Evolutionary conservation across 2,329 filamentous ascomycete species (phyloP).

Genomic region (Tolypocladium endophyticum): DNA sequence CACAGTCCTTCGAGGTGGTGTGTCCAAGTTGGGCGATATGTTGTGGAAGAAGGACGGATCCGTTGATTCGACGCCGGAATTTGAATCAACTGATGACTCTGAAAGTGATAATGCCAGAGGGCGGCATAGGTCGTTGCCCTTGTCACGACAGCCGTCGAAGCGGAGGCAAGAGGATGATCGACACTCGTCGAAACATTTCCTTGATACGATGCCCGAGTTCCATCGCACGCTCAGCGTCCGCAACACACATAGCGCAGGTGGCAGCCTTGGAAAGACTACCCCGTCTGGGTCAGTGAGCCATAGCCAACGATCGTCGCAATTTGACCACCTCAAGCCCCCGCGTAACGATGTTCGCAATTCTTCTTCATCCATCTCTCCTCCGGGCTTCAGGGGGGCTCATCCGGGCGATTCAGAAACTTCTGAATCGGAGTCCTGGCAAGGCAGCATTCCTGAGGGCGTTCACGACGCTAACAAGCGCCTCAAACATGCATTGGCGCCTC

Average conservation of each 20-base stretch:
- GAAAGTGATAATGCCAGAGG: conserved; percentile 32
- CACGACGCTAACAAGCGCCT: conserved; percentile 24
- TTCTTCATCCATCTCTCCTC: conserved; percentile 26
- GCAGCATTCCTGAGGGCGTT: conserved; percentile 16
- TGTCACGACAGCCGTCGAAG: conserved; percentile 23
- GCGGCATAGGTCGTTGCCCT: conserved; percentile 21
- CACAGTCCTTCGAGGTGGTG: conserved; percentile 52
- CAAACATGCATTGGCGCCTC: conserved; percentile 20
- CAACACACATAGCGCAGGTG: conserved; percentile 5
- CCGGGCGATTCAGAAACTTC: conserved; percentile 23
- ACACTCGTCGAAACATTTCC: conserved; percentile 30
- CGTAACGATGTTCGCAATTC: conserved; percentile 35
- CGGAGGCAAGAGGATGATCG: conserved; percentile 18
- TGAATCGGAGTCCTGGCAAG: conserved; percentile 25
- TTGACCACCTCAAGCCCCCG: conserved; percentile 38
- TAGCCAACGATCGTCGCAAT: conserved; percentile 31
- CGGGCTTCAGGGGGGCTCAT: conserved; percentile 8
- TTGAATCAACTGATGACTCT: conserved; percentile 37
- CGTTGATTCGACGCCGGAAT: conserved; percentile 22
- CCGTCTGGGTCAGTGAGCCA: conserved; percentile 3
- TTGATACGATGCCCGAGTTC: conserved; percentile 43
- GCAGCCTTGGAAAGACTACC: conserved; percentile 7
- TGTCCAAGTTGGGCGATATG: conserved; percentile 46
- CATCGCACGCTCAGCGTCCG: conserved; percentile 22
- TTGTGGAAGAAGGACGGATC: conserved; percentile 42